These are phyloP conservation scores for Chlamydomonas sphaeroides DNA, from an alignment of 139 green algal species.

Conservation along the genomic window DNA sequence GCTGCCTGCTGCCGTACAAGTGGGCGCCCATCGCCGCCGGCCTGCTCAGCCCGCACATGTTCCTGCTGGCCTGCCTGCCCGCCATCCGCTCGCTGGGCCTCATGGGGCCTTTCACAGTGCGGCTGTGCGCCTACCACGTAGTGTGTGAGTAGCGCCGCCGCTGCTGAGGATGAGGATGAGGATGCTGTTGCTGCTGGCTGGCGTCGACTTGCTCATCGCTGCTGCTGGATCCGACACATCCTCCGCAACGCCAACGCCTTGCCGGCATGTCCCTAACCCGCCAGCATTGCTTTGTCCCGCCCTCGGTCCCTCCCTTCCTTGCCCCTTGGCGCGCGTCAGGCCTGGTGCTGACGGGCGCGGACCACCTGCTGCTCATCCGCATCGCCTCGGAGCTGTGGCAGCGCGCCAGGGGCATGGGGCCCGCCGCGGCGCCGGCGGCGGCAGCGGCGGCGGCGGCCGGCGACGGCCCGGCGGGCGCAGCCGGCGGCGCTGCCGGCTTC, in stretches of 20 bases:
- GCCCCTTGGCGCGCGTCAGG: neutral
- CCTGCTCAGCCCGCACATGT: constrained; percentile 29
- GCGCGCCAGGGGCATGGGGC: neutral
- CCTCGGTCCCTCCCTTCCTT: too few relatives aligned
- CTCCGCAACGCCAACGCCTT: neutral
- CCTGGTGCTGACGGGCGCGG: constrained; percentile 3
- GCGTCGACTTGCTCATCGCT: too few relatives aligned
- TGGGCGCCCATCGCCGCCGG: constrained; percentile 35
- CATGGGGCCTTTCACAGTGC: constrained; percentile 12
- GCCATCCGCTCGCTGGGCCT: constrained; percentile 18
- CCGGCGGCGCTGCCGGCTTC: too few relatives aligned
- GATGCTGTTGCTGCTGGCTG: too few relatives aligned
- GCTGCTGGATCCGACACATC: too few relatives aligned
- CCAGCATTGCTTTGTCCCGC: too few relatives aligned
- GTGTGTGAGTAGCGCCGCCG: constrained; percentile 15
- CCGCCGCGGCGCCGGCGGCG: neutral
- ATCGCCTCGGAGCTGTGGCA: constrained; percentile 21
- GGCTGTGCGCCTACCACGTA: constrained; percentile 20
- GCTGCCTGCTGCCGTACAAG: constrained; percentile 23
- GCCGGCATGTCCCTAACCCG: neutral
- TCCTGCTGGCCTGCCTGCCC: constrained; percentile 33
- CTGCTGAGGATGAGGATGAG: too few relatives aligned
- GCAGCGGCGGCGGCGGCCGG: too few relatives aligned
- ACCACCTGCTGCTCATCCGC: constrained; percentile 34
- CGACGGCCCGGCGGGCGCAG: too few relatives aligned